Evolutionary conservation across 1,284 basidiomycete genomes (phyloP), one percentile per base, ranked within the genome.

Genomic region (Trichosporon sp.): DNA sequence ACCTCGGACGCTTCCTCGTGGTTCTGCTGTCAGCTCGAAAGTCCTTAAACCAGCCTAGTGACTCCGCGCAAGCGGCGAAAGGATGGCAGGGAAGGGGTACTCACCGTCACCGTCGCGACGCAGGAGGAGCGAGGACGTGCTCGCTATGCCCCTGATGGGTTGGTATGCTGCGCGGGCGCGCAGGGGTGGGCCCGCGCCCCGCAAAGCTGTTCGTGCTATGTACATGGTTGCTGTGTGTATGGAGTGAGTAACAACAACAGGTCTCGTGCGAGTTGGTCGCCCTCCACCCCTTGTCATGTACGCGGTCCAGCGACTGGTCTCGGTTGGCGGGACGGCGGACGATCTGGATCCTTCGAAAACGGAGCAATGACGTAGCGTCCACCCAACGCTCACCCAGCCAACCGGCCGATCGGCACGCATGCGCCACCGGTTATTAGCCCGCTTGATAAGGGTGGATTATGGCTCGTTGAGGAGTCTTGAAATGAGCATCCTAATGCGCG

Each of bases 281-380:
- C 32, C 59, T 35, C 59, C 54, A 37, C 32, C 51, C 8, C 14
- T 26, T 26, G 26, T 26, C 35, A 54, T 54, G 51, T 54, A 54
- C 21, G 51, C 51, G 19, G 51, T 19, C 4, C 46, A 16, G 46
- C 46, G 16, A 19, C 35, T 10, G 35, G 16, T 26, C 51, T 19
- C 51, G n/a, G 51, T 21, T 21, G 43, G 38, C 38, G 38, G 38
- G 38, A 40, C 38, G 46, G 46, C 16, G 51, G 51, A 54, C 51
- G 51, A 54, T 54, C 51, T 54, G 51, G 51, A 54, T 19, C 51
- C 51, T 54, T 54, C 51, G 51, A 54, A 54, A 54, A 54, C 51
- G 19, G 51, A 26, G 51, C 51, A 54, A 54, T 54, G 51, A 54
- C 51, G 51, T 54, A 54, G 51, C 51, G 51, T 16, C 19, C 21